Evolutionary conservation across 2,329 filamentous ascomycete species (phyloP), one percentile per base, ranked within the genome.

Genomic region (Diaporthe destruens): DNA sequence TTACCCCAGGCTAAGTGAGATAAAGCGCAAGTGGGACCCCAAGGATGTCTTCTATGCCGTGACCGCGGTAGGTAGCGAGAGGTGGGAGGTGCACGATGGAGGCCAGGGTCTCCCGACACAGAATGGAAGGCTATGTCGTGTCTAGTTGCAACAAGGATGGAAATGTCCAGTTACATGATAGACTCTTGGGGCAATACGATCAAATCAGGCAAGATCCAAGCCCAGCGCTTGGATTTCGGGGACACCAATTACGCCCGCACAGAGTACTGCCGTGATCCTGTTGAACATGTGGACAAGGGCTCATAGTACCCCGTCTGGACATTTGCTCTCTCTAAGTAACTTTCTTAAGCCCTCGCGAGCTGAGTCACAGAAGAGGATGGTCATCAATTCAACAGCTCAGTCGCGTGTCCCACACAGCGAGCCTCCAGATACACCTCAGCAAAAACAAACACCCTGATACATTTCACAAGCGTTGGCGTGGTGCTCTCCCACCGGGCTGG

Each of bases 81-180:
- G 25, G 18, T 74, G 67, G 89, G 85, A 84, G 81, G 9, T 84
- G 80, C 61, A 47, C 14, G 69, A 53, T n/a, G 56, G 61, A 34
- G 32, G 39, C 3, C 42, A 54, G 18, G 57, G 69, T 18, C 14
- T 71, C 16, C 69, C 47, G 39, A 71, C 44, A 32, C 69, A 71
- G 23, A 66, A 71, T 44, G 69, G 57, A n/a, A 59, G 56, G 16
- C 25, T 71, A 6, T 71, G 69, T 47, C 55, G 49, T 39, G 36
- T 55, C 18, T 63, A 63, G 57, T n/a, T 7, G 25, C 20, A 39
- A 16, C 16, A 5, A 3, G 16, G 6, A 23, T 56, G 7, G 53
- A 34, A 3, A 34, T 25, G n/a, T 34, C 6, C 36, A 34, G 23
- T 23, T 39, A 20, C n/a, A 42, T 25, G 5, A 2, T 18, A 18